A percentile compares a stretch with the other conserved stretches of the same genome.
These are phyloP conservation scores for Salix suchowensis DNA, from an alignment of 345 rosid species.

Conservation along the genomic window DNA sequence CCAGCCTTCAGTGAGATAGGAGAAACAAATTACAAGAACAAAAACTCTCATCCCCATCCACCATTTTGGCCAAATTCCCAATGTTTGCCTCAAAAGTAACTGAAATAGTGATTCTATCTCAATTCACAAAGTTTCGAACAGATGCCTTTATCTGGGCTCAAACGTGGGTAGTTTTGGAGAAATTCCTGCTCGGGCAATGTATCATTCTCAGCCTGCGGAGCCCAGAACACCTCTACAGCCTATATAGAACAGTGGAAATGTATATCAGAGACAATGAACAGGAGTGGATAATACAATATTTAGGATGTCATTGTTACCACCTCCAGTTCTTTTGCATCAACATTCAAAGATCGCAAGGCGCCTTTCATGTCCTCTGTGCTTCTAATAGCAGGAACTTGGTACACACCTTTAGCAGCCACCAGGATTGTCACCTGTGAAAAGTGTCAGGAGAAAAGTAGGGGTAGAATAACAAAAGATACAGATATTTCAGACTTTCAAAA, in stretches of 20 bases:
- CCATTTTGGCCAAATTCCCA: neutral
- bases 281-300: too few species aligned
- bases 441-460: neutral
- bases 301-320: neutral
- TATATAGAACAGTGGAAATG: neutral
- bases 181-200: constrained; percentile 22
- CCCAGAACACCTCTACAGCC: constrained; percentile 39
- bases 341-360: constrained; percentile 20
- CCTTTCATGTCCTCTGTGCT: constrained; percentile 11
- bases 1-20: too few species aligned
- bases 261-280: neutral
- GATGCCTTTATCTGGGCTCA: neutral
- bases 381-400: constrained; percentile 8
- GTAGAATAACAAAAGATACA: too few species aligned
- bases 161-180: constrained; percentile 18
- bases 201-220: constrained; percentile 30
- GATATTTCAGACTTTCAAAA: too few species aligned
- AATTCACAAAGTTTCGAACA: neutral
- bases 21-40: neutral
- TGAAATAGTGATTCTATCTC: neutral
- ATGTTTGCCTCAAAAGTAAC: neutral
- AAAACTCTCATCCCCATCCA: neutral
- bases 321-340: constrained; percentile 6
- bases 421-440: constrained; percentile 16
- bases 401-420: constrained; percentile 10